Base-by-base conservation (phyloP, 1,284 basidiomycete species). In the Kwoniella shivajii region DNA sequence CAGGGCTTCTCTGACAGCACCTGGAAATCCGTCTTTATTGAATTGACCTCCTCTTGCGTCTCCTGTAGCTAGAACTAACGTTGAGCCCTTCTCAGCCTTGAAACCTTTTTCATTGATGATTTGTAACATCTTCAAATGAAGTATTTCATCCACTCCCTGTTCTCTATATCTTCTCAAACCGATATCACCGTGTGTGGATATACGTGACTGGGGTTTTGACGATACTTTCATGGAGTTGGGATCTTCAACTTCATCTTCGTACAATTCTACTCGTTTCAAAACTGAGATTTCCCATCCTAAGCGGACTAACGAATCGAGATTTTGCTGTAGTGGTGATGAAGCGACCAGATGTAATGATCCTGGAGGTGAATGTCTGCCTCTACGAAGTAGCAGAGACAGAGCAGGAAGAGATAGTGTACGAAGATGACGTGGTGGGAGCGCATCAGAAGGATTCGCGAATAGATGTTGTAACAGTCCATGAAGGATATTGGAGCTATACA, bases 31-130 rank as follows among this genome's bases (percentile, higher is more conserved):
- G 66, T 91, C 88, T 59, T 89, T 88, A 73, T 86, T 92, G 72
- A 92, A 93, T 72, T 93, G 87, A 2, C 89, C 88, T 11, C 87
- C 86, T 68, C 90, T 89, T 20, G 90, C 90, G 72, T 94, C 91
- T 3, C 91, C 91, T 0, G 92, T 93, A 1, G 89, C 91, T 33
- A 94, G 83, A 36, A 93, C 86, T 64, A 93, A 88, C 3, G 22
- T 33, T 29, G 16, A n/a, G 7, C 48, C 31, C n/a, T 33, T 34
- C 6, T 42, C 48, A 11, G 27, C 43, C 10, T 46, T 10, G 29
- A n/a, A 4, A 27, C 53, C 44, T 13, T 58, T 57, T 26, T 54
- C 33, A 51, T 70, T 72, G 48, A 94, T 80, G 6, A 87, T 86
- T 71, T 92, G 89, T 65, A 92, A 86, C 26, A 93, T 81, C 72